phyloP scores from a whole-genome alignment of 1,284 basidiomycete species.

The Trametes pubescens region DNA sequence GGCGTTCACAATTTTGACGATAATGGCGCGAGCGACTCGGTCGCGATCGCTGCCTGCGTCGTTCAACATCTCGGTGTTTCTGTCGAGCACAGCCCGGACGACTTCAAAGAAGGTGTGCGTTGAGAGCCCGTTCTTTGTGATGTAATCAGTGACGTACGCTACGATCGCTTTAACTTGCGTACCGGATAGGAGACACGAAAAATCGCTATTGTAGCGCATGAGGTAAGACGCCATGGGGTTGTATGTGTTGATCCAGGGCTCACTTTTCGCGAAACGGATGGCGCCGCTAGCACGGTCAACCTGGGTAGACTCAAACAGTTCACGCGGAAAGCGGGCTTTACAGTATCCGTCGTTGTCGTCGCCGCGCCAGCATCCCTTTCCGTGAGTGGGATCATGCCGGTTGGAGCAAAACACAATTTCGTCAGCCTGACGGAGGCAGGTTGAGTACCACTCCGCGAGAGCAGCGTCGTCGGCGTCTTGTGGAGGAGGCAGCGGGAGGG shows the following conservation, averaged over 20 bases:
- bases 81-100: background rate
- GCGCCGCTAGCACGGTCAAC: conserved; percentile 15
- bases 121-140: conserved; percentile 13
- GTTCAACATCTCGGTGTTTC: background rate
- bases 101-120: background rate
- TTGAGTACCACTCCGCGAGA: background rate
- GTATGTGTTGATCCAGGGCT: conserved; percentile 27
- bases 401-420: conserved; percentile 6
- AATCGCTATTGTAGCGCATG: conserved; percentile 15
- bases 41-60: background rate
- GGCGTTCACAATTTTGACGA: conserved; percentile 25
- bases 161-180: conserved; percentile 17
- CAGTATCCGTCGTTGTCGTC: background rate
- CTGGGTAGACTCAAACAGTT: background rate
- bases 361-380: conserved; percentile 1
- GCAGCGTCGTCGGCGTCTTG: too few relatives aligned
- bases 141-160: conserved; percentile 17
- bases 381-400: conserved; percentile 9
- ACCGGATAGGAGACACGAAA: conserved; percentile 16
- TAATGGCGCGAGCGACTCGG: background rate
- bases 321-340: conserved; percentile 10
- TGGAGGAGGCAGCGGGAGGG: background rate
- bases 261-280: conserved; percentile 15
- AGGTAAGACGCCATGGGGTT: background rate
- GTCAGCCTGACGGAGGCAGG: background rate